Evolutionary conservation across 345 rosid species (phyloP).

Genomic region (Erodium maritimum): DNA sequence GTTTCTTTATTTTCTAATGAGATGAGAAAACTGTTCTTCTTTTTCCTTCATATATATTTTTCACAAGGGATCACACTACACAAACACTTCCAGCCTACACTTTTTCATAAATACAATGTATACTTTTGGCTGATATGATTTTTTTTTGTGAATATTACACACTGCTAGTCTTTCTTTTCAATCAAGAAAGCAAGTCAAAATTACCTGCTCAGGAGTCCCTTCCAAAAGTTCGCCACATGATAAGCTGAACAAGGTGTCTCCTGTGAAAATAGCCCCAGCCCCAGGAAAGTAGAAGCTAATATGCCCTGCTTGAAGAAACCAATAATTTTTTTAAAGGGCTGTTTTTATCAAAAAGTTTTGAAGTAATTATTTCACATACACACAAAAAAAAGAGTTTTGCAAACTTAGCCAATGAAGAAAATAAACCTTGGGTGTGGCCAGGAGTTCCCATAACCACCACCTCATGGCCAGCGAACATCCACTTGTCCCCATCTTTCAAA

Average conservation of each 20-base stretch:
- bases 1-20: too few species aligned
- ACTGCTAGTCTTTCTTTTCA: too few species aligned
- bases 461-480: conserved; percentile 99
- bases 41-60: too few species aligned
- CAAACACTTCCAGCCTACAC: too few species aligned
- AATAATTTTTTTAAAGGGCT: background rate
- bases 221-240: conserved; percentile 93
- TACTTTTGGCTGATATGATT: too few species aligned
- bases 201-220: conserved; percentile 84
- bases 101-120: too few species aligned
- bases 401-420: background rate
- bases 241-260: conserved; percentile 90
- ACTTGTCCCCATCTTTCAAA: conserved; percentile 74
- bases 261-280: conserved; percentile 76
- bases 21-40: too few species aligned
- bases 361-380: background rate
- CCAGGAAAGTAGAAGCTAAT: conserved; percentile 91
- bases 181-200: conserved; percentile 2
- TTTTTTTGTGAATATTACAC: too few species aligned
- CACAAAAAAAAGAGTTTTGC: too few species aligned
- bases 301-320: conserved; percentile 47
- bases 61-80: too few species aligned
- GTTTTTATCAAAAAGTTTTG: too few species aligned
- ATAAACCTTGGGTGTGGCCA: conserved; percentile 84
- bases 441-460: conserved; percentile 80